Percentiles rank a stretch among this genome's conserved stretches.
Conservation (phyloP, 805 yeast genomes). For the Ogataea henricii region DNA sequence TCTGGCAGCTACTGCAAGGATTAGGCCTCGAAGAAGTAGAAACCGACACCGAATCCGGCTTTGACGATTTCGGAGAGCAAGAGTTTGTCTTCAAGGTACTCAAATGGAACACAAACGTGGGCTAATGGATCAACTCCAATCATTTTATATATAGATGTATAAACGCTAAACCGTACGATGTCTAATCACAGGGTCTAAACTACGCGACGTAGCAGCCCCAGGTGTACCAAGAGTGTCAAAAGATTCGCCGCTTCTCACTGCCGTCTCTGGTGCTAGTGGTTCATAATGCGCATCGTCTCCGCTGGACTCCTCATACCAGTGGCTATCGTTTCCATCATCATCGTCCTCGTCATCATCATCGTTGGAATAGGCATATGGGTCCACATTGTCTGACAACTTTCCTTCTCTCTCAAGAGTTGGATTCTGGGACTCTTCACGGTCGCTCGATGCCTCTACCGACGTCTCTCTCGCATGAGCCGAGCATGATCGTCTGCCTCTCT, state of each 20-base stretch:
- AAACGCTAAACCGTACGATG: not conserved
- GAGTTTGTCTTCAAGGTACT: conserved; percentile 52
- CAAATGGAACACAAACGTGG: conserved; percentile 16
- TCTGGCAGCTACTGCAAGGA: conserved; percentile 57
- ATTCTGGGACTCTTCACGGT: conserved; percentile 2
- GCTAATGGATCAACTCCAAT: not conserved
- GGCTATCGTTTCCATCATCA: conserved; percentile 2
- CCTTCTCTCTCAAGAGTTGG: not conserved
- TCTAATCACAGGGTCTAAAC: not conserved
- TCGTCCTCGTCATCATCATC: conserved; percentile 3
- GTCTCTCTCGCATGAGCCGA: conserved; percentile 17
- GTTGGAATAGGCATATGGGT: not conserved
- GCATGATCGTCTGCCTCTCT: conserved; percentile 44
- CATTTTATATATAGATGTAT: not conserved
- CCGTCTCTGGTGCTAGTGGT: not conserved
- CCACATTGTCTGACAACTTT: not conserved
- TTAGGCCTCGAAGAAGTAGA: conserved; percentile 38
- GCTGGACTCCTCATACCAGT: conserved; percentile 1
- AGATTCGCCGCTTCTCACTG: not conserved
- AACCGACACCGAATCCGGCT: conserved; percentile 58
- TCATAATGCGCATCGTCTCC: conserved; percentile 1
- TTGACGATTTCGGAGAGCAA: conserved; percentile 84
- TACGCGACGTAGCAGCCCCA: not conserved
- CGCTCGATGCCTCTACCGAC: conserved; percentile 8
- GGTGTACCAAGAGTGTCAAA: not conserved